Evolutionary conservation across 2,329 filamentous ascomycete species (phyloP).

Genomic region (Colletotrichum siamense): DNA sequence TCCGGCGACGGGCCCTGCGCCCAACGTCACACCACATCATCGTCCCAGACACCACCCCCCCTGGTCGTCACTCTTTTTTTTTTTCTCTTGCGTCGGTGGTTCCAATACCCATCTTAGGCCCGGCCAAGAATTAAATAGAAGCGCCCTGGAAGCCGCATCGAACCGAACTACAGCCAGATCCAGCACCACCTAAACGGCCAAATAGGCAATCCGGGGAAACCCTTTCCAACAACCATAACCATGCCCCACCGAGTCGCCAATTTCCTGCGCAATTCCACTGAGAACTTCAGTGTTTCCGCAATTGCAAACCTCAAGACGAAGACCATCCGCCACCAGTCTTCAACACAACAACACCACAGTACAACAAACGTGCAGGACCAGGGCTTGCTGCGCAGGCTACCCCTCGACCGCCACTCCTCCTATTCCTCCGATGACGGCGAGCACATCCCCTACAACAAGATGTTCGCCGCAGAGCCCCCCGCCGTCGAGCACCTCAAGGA

Average conservation of each 20-base stretch:
- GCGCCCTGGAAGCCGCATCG: background rate
- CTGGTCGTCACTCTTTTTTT: background rate
- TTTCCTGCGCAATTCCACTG: constrained; percentile 63
- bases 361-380: constrained; percentile 3
- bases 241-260: constrained; percentile 66
- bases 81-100: background rate
- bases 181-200: background rate
- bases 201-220: constrained; percentile 12
- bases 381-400: constrained; percentile 5
- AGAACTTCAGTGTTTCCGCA: constrained; percentile 36
- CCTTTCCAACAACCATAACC: constrained; percentile 22
- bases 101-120: constrained; percentile 11
- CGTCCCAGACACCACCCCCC: background rate
- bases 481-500: constrained; percentile 23
- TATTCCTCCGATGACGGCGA: constrained; percentile 23
- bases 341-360: background rate
- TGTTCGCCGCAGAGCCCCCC: constrained; percentile 17
- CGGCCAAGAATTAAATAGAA: constrained; percentile 12
- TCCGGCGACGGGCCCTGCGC: background rate
- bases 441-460: constrained; percentile 20
- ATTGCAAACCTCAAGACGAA: constrained; percentile 57
- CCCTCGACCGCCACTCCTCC: constrained; percentile 16
- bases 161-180: background rate
- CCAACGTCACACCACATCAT: constrained; percentile 9
- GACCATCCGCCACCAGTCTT: constrained; percentile 34